Percentiles rank a stretch among this genome's conserved stretches.
These are phyloP conservation scores for Pisolithus albus DNA, from an alignment of 768 basidiomycete species.

Conservation along the genomic window DNA sequence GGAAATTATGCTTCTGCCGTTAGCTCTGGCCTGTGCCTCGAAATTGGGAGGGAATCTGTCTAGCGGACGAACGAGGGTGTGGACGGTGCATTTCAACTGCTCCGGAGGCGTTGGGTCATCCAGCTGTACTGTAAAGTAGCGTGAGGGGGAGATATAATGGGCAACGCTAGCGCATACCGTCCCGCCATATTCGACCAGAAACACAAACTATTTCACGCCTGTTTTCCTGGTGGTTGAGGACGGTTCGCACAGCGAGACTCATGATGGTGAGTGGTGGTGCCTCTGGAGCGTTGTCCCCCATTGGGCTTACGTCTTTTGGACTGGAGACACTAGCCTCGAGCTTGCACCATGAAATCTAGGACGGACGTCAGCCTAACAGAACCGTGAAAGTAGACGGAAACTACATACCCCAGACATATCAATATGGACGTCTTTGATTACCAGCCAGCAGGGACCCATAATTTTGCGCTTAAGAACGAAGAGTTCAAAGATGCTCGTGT, in stretches of 20 bases:
- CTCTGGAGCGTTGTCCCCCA: conserved; percentile 69
- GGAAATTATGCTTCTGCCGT: conserved; percentile 61
- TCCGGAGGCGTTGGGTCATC: conserved; percentile 93
- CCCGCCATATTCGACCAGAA: conserved; percentile 77
- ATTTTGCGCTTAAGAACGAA: conserved; percentile 94
- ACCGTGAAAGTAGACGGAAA: neutral
- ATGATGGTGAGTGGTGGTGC: conserved; percentile 85
- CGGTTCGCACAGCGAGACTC: conserved; percentile 81
- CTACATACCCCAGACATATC: conserved; percentile 66
- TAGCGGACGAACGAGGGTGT: conserved; percentile 87
- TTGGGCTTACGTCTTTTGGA: conserved; percentile 85
- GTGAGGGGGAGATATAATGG: neutral
- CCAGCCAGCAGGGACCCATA: conserved; percentile 98
- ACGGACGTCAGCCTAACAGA: neutral
- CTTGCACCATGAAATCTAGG: conserved; percentile 96
- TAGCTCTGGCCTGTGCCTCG: conserved; percentile 58
- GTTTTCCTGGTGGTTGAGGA: conserved; percentile 91
- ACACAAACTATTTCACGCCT: conserved; percentile 90
- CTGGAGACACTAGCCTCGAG: conserved; percentile 77
- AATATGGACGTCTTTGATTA: conserved; percentile 68
- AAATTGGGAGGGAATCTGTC: conserved; percentile 83
- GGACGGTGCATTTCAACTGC: conserved; percentile 69
- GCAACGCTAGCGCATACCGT: conserved; percentile 35
- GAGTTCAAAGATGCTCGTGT: conserved; percentile 86
- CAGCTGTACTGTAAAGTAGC: conserved; percentile 54